Base-by-base conservation (phyloP, 176 grass and related monocot genomes). In the Metroxylon sagu region DNA sequence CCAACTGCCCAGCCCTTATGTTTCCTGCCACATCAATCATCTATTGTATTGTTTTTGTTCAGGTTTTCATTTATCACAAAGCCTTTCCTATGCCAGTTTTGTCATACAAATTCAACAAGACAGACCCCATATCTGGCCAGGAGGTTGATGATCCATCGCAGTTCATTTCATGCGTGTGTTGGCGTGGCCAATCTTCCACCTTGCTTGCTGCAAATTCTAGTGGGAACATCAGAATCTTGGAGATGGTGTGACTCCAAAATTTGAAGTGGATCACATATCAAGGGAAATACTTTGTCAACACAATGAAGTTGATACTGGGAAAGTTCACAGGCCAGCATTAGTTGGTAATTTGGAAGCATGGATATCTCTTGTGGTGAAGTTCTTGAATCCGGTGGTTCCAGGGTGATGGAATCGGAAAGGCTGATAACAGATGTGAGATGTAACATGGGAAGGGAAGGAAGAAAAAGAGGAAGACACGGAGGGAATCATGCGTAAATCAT, bases 21-120 rank as follows among this genome's bases (percentile, higher is more conserved):
- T 43, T 43, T 43, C 35, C 35, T 43, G 8, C 35, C 3, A 43
- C 12, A 10, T 14, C 8, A 12, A 43, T 43, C 35, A 43, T 43
- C 8, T 12, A 1, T 43, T 43, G 35, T 35, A 61, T 10, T 66
- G 27, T 72, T 39, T 56, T 48, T 68, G n/a, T 39, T 25, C 82
- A 98, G 94, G 94, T 98, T 73, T 98, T 89, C 69, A 76, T 98
- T 48, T 98, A 98, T 70, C 85, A 89, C 76, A 98, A 83, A 77
- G 76, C 80, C 56, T 98, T 98, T 66, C 84, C 94, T 3, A 98
- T 98, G 94, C 88, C 88, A 14, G 84, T 98, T 12, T 52, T 98
- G 70, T 86, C 84, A 14, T 85, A 92, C 52, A 98, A 98, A 57
- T 98, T 98, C 76, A 68, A 60, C 49, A 83, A 83, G 28, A 72